These are phyloP conservation scores for Pythium aquatile DNA, from an alignment of 352 stramenopile genomes.

Conservation along the genomic window DNA sequence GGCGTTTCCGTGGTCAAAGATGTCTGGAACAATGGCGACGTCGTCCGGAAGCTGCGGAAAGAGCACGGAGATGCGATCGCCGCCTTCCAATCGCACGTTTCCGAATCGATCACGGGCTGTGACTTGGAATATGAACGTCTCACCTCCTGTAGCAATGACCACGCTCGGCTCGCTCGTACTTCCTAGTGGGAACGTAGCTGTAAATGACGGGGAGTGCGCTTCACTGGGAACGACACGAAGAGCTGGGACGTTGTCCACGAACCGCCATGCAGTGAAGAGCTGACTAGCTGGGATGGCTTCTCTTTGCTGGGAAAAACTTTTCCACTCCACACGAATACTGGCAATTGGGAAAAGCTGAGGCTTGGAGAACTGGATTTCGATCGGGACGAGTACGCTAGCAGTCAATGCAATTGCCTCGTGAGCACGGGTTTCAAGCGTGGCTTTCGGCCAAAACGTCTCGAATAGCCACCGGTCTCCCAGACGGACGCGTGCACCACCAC, in stretches of 20 bases:
- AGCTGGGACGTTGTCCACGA: constrained; percentile 54
- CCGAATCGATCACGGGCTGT: constrained; percentile 25
- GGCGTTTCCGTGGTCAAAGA: constrained; percentile 15
- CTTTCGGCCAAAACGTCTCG: constrained; percentile 23
- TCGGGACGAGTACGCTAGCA: constrained; percentile 37
- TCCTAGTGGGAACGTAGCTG: constrained; percentile 12
- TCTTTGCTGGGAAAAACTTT: constrained; percentile 45
- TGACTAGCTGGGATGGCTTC: constrained; percentile 41
- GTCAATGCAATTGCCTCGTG: constrained; percentile 25
- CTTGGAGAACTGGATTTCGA: constrained; percentile 62
- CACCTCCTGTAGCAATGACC: constrained; percentile 13
- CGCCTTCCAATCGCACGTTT: constrained; percentile 17
- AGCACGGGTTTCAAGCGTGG: constrained; percentile 9
- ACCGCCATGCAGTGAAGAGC: constrained; percentile 53
- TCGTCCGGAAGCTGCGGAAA: constrained; percentile 20
- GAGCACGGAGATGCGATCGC: constrained; percentile 19
- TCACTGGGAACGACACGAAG: constrained; percentile 12
- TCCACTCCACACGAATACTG: constrained; percentile 45
- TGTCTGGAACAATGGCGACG: background rate
- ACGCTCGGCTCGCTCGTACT: background rate
- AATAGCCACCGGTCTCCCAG: constrained; percentile 25
- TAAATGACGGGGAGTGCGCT: constrained; percentile 23
- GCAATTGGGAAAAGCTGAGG: constrained; percentile 29
- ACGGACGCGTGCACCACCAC: constrained; percentile 34
- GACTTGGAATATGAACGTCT: constrained; percentile 16